phyloP scores from a whole-genome alignment of 768 basidiomycete species.

The Xerocomellus dryophilus region DNA sequence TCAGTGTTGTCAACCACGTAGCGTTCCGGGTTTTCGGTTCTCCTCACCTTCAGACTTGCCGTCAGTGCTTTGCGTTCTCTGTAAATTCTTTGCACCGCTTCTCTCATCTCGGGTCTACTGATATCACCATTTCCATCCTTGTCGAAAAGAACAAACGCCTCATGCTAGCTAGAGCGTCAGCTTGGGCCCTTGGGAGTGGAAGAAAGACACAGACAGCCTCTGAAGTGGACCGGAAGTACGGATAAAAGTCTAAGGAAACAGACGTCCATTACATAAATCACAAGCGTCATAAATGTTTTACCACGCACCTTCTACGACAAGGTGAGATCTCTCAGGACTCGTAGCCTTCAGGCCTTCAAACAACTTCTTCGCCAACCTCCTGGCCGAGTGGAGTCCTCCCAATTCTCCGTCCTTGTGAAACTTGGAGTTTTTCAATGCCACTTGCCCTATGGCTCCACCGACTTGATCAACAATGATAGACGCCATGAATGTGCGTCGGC shows the following conservation, averaged over 20 bases:
- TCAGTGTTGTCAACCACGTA: slow-evolving; percentile 2
- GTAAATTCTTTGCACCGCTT: slow-evolving; percentile 78
- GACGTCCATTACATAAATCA: neutral
- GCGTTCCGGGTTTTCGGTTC: neutral
- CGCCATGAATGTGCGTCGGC: slow-evolving; percentile 51
- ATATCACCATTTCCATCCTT: slow-evolving; percentile 85
- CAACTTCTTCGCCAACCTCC: slow-evolving; percentile 64
- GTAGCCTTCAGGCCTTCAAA: slow-evolving; percentile 61
- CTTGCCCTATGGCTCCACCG: slow-evolving; percentile 61
- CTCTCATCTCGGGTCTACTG: slow-evolving; percentile 74
- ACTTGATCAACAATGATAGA: slow-evolving; percentile 71
- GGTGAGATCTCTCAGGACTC: slow-evolving; percentile 55
- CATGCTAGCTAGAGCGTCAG: slow-evolving; percentile 43
- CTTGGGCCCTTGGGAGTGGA: neutral
- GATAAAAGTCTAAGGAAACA: slow-evolving; percentile 60
- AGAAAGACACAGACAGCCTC: slow-evolving; percentile 52
- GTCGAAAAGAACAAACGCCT: slow-evolving; percentile 70
- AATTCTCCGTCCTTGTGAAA: slow-evolving; percentile 54
- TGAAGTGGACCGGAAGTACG: slow-evolving; percentile 67
- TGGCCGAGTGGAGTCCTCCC: slow-evolving; percentile 59
- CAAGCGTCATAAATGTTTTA: neutral
- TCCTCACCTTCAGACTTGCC: slow-evolving; percentile 61
- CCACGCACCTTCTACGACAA: slow-evolving; percentile 61
- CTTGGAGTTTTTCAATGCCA: slow-evolving; percentile 64
- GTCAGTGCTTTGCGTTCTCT: slow-evolving; percentile 70